Evolutionary conservation across 495 filamentous ascomycete genomes (phyloP).

Genomic region (Aspergillus diversus): DNA sequence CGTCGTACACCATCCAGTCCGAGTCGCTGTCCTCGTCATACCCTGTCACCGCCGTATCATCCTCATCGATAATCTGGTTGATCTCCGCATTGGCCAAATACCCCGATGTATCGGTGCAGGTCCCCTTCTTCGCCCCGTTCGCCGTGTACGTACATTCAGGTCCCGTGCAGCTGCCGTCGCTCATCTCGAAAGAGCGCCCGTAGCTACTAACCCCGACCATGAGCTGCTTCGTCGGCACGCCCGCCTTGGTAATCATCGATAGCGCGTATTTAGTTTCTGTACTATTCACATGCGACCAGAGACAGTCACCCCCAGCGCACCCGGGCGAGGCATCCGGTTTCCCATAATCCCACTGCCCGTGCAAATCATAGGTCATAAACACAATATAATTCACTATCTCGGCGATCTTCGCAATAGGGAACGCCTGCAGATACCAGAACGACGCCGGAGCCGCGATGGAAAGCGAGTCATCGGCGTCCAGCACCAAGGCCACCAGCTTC

Average conservation of each 20-base stretch:
- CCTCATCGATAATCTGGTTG: constrained; percentile 3
- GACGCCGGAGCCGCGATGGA: constrained; percentile 30
- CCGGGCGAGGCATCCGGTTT: constrained; percentile 27
- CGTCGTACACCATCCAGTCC: constrained; percentile 45
- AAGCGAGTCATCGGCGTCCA: constrained; percentile 8
- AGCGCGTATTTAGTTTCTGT: constrained; percentile 44
- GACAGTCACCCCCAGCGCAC: constrained; percentile 42
- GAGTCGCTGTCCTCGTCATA: constrained; percentile 25
- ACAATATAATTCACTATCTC: constrained; percentile 35
- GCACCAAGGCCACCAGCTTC: not conserved
- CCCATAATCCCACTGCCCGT: constrained; percentile 36
- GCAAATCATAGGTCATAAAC: constrained; percentile 43
- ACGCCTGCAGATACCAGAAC: constrained; percentile 38
- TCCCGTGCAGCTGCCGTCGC: constrained; percentile 18
- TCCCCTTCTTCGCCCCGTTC: not conserved
- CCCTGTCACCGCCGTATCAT: not conserved
- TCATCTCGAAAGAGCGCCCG: constrained; percentile 15
- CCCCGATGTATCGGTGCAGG: constrained; percentile 26
- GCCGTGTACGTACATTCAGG: constrained; percentile 18
- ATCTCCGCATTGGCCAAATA: constrained; percentile 31
- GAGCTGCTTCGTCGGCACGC: constrained; percentile 43
- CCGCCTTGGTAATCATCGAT: constrained; percentile 55
- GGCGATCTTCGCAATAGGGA: constrained; percentile 30
- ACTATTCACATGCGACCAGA: constrained; percentile 44
- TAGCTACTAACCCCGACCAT: constrained; percentile 43